A percentile compares a stretch with the other conserved stretches of the same genome.
Conservation (phyloP, 192 early-diverging fungal genomes). For the Podila minutissima region DNA sequence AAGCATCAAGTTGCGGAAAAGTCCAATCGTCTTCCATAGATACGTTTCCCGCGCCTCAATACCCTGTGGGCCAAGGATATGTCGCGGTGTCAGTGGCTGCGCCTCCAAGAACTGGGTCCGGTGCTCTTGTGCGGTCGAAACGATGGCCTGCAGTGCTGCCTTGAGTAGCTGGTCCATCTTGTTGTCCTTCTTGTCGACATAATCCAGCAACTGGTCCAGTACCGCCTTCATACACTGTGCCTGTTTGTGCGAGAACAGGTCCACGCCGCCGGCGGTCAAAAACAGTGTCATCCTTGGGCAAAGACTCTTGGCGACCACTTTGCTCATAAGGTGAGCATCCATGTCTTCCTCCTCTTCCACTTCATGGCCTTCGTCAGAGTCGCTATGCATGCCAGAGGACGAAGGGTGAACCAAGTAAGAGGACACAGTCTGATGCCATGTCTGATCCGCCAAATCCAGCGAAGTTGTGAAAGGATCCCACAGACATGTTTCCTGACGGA, state of each 20-base stretch:
- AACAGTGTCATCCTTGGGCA: conserved; percentile 40
- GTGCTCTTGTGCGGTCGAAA: conserved; percentile 27
- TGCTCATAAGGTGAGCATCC: conserved; percentile 34
- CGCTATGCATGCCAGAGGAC: conserved; percentile 15
- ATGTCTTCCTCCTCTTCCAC: conserved; percentile 45
- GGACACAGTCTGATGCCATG: conserved; percentile 33
- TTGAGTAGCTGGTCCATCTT: conserved; percentile 45
- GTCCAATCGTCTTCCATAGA: conserved; percentile 40
- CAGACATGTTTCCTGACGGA: conserved; percentile 60
- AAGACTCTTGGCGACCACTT: conserved; percentile 45
- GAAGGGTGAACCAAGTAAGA: conserved; percentile 17
- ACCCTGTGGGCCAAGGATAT: conserved; percentile 28
- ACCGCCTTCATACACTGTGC: conserved; percentile 27
- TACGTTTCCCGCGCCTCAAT: conserved; percentile 24
- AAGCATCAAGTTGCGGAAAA: conserved; percentile 39
- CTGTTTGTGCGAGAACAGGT: conserved; percentile 41
- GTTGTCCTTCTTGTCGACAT: conserved; percentile 45
- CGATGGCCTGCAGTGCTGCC: conserved; percentile 10
- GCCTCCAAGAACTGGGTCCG: conserved; percentile 38
- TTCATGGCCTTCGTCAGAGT: conserved; percentile 37
- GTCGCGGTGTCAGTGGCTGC: conserved; percentile 36
- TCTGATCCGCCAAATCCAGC: conserved; percentile 26
- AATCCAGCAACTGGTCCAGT: conserved; percentile 41
- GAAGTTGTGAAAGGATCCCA: conserved; percentile 61
- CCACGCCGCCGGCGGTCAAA: conserved; percentile 22